phyloP scores from a whole-genome alignment of 2,329 filamentous ascomycete genomes.

The Fusarium torulosum region DNA sequence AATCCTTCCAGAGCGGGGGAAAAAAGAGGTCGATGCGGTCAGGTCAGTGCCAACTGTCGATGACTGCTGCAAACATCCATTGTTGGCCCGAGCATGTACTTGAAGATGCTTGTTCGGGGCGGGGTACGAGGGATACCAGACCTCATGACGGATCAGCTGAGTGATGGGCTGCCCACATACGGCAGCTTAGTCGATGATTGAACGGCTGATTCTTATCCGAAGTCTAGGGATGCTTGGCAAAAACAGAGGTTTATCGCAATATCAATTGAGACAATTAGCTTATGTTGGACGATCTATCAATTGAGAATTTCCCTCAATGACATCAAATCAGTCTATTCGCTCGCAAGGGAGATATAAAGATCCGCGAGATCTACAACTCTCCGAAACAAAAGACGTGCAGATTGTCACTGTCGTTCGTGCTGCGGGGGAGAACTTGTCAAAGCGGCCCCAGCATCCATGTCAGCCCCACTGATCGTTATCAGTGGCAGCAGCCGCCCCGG shows the following conservation, averaged over 20 bases:
- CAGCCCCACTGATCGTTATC: constrained; percentile 10
- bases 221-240: not conserved
- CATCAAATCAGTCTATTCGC: constrained; percentile 5
- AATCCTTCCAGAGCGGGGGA: constrained; percentile 17
- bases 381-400: constrained; percentile 19
- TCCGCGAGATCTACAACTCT: constrained; percentile 20
- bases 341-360: constrained; percentile 11
- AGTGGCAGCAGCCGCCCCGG: not conserved
- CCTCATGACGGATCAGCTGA: constrained; percentile 36
- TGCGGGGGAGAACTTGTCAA: not conserved
- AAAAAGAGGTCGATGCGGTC: constrained; percentile 4
- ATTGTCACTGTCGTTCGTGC: not conserved
- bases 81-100: not conserved
- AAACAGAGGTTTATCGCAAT: not conserved
- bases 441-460: not conserved
- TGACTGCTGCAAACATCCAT: constrained; percentile 8
- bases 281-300: not conserved
- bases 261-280: not conserved
- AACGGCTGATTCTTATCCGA: not conserved
- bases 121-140: constrained; percentile 21
- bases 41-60: not conserved
- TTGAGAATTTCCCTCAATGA: not conserved
- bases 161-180: not conserved
- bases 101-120: constrained; percentile 20
- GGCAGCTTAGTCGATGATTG: not conserved